Base-by-base conservation (phyloP, 129 eudicot genomes). In the Mikania micrantha region DNA sequence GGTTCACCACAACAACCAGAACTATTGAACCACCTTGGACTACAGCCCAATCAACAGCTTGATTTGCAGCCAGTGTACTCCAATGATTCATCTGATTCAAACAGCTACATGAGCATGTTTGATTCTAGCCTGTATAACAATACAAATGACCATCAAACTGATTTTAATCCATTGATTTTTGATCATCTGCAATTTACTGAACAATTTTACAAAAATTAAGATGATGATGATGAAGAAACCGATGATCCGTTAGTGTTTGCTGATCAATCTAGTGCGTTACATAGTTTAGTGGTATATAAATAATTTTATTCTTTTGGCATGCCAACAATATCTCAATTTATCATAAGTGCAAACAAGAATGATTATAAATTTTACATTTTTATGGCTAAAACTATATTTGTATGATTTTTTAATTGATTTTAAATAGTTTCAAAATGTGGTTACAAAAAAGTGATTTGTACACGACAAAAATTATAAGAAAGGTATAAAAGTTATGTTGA, bases 401-500 rank as follows among this genome's bases (percentile, higher is more conserved):
- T 67, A 48, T 48, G 69, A 70, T 44, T 45, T 56, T 7, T 61
- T 11, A 20, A 64, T 39, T 7, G 47, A 45, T 76, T 60, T 28
- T 47, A 0, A 35, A 20, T 47, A 20, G 47, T 85, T 82, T 70
- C 9, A 85, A 52, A 85, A 88, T 42, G 88, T 80, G 76, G 91
- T 82, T 58, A 89, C 97, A 29, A 94, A 31, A 41, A 16, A 7
- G 19, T 56, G 62, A 56, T 56, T 15, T 7, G 13, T 56, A 27
- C 35, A 25, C 9, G 62, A 56, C 16, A 27, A 56, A 27, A 13
- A 28, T 12, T 10, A 13, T 54, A 56, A 25, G 10, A 53, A 53
- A 44, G 0, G 3, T 4, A 27, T 3, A 54, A 11, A 7, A 4
- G 28, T 12, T 12, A 28, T 53, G 32, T 12, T 56, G 12, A 56